Evolutionary conservation across 805 yeast species (phyloP).

Genomic region (Kodamaea lidongshanica): DNA sequence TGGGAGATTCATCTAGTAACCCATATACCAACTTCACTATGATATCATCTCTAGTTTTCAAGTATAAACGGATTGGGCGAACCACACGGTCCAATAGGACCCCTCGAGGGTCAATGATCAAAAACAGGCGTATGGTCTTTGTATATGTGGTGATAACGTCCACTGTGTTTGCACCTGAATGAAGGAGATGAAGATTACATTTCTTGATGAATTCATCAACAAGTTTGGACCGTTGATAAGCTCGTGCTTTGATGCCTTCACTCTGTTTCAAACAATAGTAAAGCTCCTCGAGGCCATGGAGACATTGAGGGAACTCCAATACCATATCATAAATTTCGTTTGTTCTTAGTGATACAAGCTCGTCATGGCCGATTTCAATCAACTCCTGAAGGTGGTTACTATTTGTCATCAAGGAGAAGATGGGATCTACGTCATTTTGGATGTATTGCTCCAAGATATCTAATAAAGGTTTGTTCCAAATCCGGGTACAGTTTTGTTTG

Average conservation of each 20-base stretch:
- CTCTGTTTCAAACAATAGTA: conserved; percentile 48
- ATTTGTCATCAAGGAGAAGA: conserved; percentile 17
- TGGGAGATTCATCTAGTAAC: conserved; percentile 43
- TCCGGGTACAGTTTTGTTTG: conserved; percentile 20
- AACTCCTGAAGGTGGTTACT: conserved; percentile 20
- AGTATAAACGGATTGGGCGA: conserved; percentile 64
- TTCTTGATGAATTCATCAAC: conserved; percentile 44
- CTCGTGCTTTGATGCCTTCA: conserved; percentile 21
- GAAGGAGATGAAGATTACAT: conserved; percentile 48
- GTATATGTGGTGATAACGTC: conserved; percentile 67
- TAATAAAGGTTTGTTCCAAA: conserved; percentile 37
- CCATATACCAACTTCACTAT: conserved; percentile 67
- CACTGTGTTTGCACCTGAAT: conserved; percentile 75
- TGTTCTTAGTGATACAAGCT: conserved; percentile 43
- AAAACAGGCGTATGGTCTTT: conserved; percentile 63
- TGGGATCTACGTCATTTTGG: conserved; percentile 32
- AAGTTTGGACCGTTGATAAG: conserved; percentile 44
- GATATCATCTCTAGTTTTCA: conserved; percentile 70
- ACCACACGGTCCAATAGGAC: conserved; percentile 74
- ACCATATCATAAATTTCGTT: conserved; percentile 57
- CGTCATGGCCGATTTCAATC: conserved; percentile 33
- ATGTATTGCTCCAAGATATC: conserved; percentile 32
- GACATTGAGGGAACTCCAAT: conserved; percentile 45
- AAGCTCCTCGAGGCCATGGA: conserved; percentile 52
- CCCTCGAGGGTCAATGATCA: conserved; percentile 80